Base-by-base conservation (phyloP, 192 early-diverging fungal species). In the Backusella luteola region DNA sequence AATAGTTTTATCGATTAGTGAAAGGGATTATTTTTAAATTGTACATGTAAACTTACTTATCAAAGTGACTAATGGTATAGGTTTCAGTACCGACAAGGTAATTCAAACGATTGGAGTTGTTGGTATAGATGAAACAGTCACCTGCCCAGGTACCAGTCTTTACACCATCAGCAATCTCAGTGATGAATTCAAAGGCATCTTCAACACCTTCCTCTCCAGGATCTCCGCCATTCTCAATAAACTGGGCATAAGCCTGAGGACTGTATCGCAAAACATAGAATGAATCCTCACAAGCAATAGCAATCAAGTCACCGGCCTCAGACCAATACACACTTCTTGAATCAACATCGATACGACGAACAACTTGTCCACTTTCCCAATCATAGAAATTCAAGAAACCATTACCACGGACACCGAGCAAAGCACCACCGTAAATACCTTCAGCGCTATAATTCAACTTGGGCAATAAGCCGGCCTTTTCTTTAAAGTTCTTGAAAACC, bases 101-200 rank as follows among this genome's bases (percentile, higher is more conserved):
- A 85, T 94, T 97, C 74, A 99, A 87, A 34, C 97, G 91, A 84
- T 98, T 97, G 74, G 88, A 87, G 12, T 88, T 80, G 79, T 94
- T 96, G 21, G 96, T 96, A 86, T 98, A 99, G 73, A 99, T 98
- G 78, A 99, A 99, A 80, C 98, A 98, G 84, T 99, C 98, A 66
- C 98, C 98, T 66, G 98, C 94, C 98, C 98, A 99, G 76, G 89
- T 89, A 32, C 97, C 98, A 6, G 97, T 96, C 78, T 93, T 93
- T 36, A 99, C 91, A 67, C 94, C 94, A 80, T 99, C 97, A 4
- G 87, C 82, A 75, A 99, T 93, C 77, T 99, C 98, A 7, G 93
- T 90, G 19, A 98, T 87, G 85, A 99, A 96, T 75, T 98, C 97
- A 73, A 99, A 86, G 0, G 97, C 98, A 59, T 95, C 94, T 78